Evolutionary conservation across 2,329 filamentous ascomycete genomes (phyloP), one percentile per base, ranked within the genome.

Genomic region (Fusarium poae): DNA sequence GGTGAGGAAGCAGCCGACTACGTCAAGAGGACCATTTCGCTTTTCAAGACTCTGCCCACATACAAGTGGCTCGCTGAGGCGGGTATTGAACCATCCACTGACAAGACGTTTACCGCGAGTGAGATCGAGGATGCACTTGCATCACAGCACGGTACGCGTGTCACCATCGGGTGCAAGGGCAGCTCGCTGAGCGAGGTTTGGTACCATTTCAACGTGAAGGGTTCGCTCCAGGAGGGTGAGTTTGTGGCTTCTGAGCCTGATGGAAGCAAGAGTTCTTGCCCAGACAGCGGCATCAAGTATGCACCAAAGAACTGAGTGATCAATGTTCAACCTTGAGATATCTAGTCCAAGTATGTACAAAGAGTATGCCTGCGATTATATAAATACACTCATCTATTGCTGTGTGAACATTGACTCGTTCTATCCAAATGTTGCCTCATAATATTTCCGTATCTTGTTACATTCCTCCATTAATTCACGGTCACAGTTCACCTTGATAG

Each of bases 1-100:
- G 86, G 86, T 13, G 83, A 91, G 63, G 91, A 93, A 73, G 88
- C 89, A 1, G 85, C 88, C 6, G 89, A 92, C 74, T 93, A 88
- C 79, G 92, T 93, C 78, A 83, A 89, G 72, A 86, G 84, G 60
- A 83, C 89, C 3, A 89, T 92, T 6, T 82, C 84, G 23, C 75
- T 93, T 3, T 93, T 91, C 82, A 87, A 91, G 77, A 81, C 81
- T 0, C 82, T 93, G 11, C 88, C 90, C 15, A 89, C 88, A 15
- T 92, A 92, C 77, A 75, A 86, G 57, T 81, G 79, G 85, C 84
- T 93, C 23, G 78, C 84, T 5, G 84, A 83, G 16, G 90, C 89
- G 1, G 90, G 88, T 20, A 89, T 89, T 65, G 75, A 82, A 9
- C 87, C 87, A 4, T 86, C 83, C 15, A 77, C 74, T 5, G 82